Percentiles rank a stretch among this genome's conserved stretches.
Evolutionary conservation across 345 rosid species (phyloP).

Genomic region (Chamaenerion angustifolium): DNA sequence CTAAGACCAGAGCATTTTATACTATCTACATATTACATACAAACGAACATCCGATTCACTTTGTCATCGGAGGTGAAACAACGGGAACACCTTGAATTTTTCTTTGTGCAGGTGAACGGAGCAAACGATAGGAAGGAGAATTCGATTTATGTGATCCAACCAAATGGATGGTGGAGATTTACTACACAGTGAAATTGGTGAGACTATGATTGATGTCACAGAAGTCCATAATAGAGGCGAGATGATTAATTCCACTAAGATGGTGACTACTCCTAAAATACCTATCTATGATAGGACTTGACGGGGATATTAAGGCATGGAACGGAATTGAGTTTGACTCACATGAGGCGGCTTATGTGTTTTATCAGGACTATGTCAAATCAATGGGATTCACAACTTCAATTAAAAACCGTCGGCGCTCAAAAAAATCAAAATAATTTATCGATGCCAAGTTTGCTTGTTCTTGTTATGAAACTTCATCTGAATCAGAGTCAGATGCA

Average conservation of each 20-base stretch:
- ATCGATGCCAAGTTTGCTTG: constrained; percentile 53
- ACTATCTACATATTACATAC: no score
- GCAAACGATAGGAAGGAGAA: no score
- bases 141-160: no score
- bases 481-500: constrained; percentile 24
- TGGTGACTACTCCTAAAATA: constrained; percentile 2
- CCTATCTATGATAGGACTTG: constrained; percentile 7
- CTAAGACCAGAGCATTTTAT: no score
- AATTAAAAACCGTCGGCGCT: constrained; percentile 40
- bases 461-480: constrained; percentile 32
- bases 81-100: no score
- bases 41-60: no score
- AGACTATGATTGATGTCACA: not conserved
- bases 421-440: constrained; percentile 36
- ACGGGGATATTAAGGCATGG: constrained; percentile 20
- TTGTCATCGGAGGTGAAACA: no score
- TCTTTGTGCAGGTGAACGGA: no score
- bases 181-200: constrained; percentile 4
- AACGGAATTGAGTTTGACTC: constrained; percentile 42
- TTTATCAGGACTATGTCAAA: constrained; percentile 41
- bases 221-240: constrained; percentile 6
- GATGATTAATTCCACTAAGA: not conserved
- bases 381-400: constrained; percentile 43
- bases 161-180: constrained; percentile 10
- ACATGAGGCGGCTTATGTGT: constrained; percentile 32